phyloP scores from a whole-genome alignment of 129 eudicot species.

The carrot (Daucus carota) region DNA sequence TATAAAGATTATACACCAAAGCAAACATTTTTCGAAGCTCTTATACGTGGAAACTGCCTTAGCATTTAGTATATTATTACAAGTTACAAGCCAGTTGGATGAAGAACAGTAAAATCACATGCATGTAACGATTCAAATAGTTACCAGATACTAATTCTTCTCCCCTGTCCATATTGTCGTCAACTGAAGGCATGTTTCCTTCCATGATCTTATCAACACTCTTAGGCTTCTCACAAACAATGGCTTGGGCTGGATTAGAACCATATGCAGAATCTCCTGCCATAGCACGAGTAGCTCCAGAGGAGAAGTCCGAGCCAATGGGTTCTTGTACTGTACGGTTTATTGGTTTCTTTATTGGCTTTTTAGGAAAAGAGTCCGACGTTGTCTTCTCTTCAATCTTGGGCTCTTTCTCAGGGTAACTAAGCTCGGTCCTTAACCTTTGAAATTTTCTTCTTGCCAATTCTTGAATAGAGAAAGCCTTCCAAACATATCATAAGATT shows the following conservation, averaged over 20 bases:
- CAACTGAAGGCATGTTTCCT: conserved; percentile 37
- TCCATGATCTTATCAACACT: conserved; percentile 38
- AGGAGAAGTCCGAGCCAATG: conserved; percentile 64
- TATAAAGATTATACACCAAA: too few species aligned
- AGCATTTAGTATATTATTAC: neutral
- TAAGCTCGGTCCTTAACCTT: conserved; percentile 45
- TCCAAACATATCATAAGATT: conserved; percentile 20
- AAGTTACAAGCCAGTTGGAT: neutral
- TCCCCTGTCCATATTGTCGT: conserved; percentile 47
- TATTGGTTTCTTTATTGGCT: conserved; percentile 50
- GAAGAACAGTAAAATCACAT: neutral
- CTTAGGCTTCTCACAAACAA: conserved; percentile 30
- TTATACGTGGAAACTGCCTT: neutral
- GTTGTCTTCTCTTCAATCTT: conserved; percentile 43
- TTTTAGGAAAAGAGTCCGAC: conserved; percentile 34
- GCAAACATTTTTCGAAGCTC: neutral
- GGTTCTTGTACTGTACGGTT: conserved; percentile 43
- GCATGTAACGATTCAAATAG: conserved; percentile 1
- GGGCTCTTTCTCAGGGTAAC: conserved; percentile 50
- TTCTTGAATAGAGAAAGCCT: conserved; percentile 95
- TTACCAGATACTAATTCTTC: conserved; percentile 71
- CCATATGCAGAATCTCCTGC: conserved; percentile 44
- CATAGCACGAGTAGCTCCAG: conserved; percentile 57
- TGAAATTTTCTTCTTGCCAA: conserved; percentile 69
- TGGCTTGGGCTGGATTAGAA: conserved; percentile 28